A percentile compares a stretch with the other conserved stretches of the same genome.
These are phyloP conservation scores for Quercus tomentella DNA, from an alignment of 331 rosid genomes.

Conservation along the genomic window DNA sequence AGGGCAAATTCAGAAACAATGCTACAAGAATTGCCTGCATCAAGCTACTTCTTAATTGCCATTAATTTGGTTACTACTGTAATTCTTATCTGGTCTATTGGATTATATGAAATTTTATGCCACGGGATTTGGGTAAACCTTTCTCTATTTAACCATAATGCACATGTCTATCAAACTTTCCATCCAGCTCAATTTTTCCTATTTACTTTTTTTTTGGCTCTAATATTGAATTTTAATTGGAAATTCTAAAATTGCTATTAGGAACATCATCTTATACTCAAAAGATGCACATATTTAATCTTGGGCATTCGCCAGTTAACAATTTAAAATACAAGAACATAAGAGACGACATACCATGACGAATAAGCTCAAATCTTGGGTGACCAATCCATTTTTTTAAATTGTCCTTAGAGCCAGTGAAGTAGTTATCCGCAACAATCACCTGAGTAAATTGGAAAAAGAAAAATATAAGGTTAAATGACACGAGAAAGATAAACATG, in stretches of 20 bases:
- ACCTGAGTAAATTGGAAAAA: conserved; percentile 38
- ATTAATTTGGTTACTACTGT: neutral
- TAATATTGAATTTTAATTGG: neutral
- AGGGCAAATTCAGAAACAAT: neutral
- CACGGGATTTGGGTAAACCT: neutral
- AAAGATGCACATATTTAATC: neutral
- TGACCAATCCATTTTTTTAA: conserved; percentile 88
- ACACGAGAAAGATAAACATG: neutral
- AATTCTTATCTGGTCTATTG: neutral
- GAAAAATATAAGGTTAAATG: neutral
- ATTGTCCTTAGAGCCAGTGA: conserved; percentile 94
- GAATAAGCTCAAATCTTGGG: conserved; percentile 94
- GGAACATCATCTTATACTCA: neutral
- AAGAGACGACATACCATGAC: conserved; percentile 58
- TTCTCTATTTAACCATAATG: neutral
- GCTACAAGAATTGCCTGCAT: neutral
- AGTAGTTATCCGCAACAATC: conserved; percentile 82
- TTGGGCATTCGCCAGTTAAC: neutral
- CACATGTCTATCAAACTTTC: neutral
- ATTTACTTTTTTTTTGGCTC: neutral
- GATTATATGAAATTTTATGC: neutral
- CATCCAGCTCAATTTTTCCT: neutral
- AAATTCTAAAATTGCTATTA: neutral
- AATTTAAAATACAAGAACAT: neutral
- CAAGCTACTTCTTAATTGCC: neutral